Evolutionary conservation across 208 protist genomes (phyloP).

Genomic region (Wallacemonas sp.): DNA sequence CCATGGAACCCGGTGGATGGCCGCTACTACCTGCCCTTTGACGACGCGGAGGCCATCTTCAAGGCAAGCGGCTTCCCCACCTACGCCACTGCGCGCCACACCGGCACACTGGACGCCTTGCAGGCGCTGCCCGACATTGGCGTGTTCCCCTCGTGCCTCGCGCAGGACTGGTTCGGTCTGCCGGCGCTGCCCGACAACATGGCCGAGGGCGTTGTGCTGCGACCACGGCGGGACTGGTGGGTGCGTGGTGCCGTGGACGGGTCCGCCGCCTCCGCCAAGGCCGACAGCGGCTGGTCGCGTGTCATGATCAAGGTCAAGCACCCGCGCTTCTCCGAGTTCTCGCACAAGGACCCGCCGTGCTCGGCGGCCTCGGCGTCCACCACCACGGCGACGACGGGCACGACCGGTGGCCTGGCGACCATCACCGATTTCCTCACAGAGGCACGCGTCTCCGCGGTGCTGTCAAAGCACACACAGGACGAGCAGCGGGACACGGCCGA

Average conservation of each 20-base stretch:
- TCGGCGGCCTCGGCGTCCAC: neutral
- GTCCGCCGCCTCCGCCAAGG: neutral
- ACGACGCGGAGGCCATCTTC: conserved; percentile 16
- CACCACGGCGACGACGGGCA: neutral
- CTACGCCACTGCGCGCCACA: conserved; percentile 11
- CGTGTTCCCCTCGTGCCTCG: conserved; percentile 9
- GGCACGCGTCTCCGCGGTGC: conserved; percentile 27
- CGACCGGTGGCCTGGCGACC: neutral
- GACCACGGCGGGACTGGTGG: conserved; percentile 26
- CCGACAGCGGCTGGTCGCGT: conserved; percentile 12
- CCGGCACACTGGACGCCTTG: conserved; percentile 17
- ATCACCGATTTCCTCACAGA: conserved; percentile 22
- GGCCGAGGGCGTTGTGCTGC: conserved; percentile 32
- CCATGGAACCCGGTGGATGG: conserved; percentile 20
- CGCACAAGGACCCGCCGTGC: neutral
- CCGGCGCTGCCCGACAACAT: conserved; percentile 14
- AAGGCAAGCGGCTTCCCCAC: conserved; percentile 9
- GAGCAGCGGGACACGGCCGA: conserved; percentile 17
- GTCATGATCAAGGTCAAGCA: conserved; percentile 34
- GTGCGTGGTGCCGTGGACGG: neutral
- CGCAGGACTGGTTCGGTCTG: conserved; percentile 20
- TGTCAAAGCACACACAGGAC: conserved; percentile 28
- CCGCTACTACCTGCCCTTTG: conserved; percentile 26
- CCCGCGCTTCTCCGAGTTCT: conserved; percentile 31
- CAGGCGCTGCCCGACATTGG: neutral